Evolutionary conservation across 208 protist genomes (phyloP).

Genomic region (Angomonas ambiguus): DNA sequence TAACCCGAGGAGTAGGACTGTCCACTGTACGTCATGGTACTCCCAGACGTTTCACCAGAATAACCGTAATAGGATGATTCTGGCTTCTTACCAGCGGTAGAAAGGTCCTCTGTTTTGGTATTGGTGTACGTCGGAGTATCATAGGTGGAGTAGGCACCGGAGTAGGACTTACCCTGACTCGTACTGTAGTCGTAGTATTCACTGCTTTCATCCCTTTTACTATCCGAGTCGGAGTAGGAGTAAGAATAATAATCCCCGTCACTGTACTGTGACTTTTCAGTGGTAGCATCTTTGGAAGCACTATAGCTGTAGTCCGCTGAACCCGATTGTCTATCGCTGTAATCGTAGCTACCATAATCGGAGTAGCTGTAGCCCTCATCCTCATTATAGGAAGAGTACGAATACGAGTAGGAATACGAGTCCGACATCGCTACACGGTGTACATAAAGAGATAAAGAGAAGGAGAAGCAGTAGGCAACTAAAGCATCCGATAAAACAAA

Average conservation of each 20-base stretch:
- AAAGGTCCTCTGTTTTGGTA: not conserved
- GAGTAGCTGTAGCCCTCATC: conserved; percentile 31
- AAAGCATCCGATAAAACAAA: not conserved
- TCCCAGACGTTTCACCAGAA: not conserved
- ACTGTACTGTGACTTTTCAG: too few relatives aligned
- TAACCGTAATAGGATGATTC: too few relatives aligned
- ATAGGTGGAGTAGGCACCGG: not conserved
- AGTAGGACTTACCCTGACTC: conserved; percentile 1
- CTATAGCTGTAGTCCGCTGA: not conserved
- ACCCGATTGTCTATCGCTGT: not conserved
- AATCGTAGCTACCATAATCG: not conserved
- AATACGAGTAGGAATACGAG: conserved; percentile 15
- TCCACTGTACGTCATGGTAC: not conserved
- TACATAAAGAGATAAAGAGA: not conserved
- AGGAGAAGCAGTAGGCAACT: not conserved
- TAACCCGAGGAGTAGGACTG: conserved; percentile 5
- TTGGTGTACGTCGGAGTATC: not conserved
- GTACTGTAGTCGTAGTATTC: conserved; percentile 30
- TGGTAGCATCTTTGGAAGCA: not conserved
- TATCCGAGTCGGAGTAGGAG: conserved; percentile 8
- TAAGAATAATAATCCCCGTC: conserved; percentile 22
- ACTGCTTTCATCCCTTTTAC: not conserved
- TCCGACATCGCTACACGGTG: conserved; percentile 5
- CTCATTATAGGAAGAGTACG: conserved; percentile 30
- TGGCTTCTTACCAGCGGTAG: too few relatives aligned